Base-by-base conservation (phyloP, 2,329 filamentous ascomycete species). In the Zelopaecilomyces penicillatus region DNA sequence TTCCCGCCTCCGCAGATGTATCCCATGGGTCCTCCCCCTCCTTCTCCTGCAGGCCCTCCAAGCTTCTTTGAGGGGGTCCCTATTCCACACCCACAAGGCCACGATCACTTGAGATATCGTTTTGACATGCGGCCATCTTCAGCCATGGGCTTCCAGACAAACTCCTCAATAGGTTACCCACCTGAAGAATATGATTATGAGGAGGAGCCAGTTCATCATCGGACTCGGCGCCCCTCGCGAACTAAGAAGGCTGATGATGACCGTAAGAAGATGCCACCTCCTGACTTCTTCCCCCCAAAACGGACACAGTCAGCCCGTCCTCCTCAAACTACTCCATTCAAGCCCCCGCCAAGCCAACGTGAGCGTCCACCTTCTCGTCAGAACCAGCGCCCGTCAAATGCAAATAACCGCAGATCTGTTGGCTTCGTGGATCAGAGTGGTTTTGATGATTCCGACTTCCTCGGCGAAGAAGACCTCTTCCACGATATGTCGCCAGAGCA, bases 231-330 rank as follows among this genome's bases (percentile, higher is more conserved):
- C 26, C 51, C 66, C n/a, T 75, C 74, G 1, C 55, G 63, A 31
- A 61, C 61, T 9, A 67, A 60, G 54, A 70, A 66, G 44, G 56
- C 62, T 6, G 65, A 70, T 1, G 68, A 74, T 1, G 71, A 74
- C 42, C 65, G 68, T 30, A 60, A 54, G 41, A 62, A 64, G 30
- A 75, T 76, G 73, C 74, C 75, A 26, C 73, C 74, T 8, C 73
- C 73, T 4, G 57, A 57, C 2, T 55, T 48, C 28, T 52, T 62
- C 34, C 62, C 62, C 19, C 44, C 44, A 35, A 42, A 42, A 41
- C 58, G 70, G 10, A 68, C 62, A 1, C 60, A 63, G 50, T 63
- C 63, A 11, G 57, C 62, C 5, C 37, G 61, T 39, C 60, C 60
- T 29, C 41, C 41, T 8, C 52, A 53, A 28, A 48, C 54, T 5